Evolutionary conservation across 2,329 filamentous ascomycete species (phyloP), one percentile per base, ranked within the genome.

Genomic region (Pyricularia sp.): DNA sequence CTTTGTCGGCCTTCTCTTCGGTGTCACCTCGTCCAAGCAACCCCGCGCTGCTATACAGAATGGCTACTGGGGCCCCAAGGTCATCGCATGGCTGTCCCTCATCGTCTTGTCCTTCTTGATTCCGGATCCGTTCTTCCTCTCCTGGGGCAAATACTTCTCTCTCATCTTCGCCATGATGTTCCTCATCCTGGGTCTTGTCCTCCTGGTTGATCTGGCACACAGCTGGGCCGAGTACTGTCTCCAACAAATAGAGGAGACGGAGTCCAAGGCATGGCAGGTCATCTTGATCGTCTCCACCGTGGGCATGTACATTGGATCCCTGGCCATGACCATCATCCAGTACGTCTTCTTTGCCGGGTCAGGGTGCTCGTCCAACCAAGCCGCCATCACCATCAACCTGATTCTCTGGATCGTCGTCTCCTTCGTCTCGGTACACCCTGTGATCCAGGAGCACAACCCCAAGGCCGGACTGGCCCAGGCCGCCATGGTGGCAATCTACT

Each of bases 51-150:
- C 88, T 23, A 86, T 99, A 68, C 95, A 99, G 77, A 99, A 99
- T 81, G 95, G 94, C n/a, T 99, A 93, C 80, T 99, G 95, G 95
- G 95, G 94, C 1, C 95, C 95, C 64, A 99, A 99, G 82, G 86
- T 99, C 70, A 87, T 97, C 70, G 88, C 89, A 68, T 99, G 95
- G 95, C 77, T 97, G 66, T 88, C 85, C 17, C 87, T 98, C 73
- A 89, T 98, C 70, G 92, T 97, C 70, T 78, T 97, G 70, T 97
- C 94, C 30, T 99, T 98, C 83, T 88, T 99, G 75, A 97, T 99
- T 69, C 95, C 95, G 20, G 94, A 99, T 76, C 84, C 83, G 31
- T 98, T 99, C 84, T 98, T 97, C 81, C 88, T 97, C 76, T 88
- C 96, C 72, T 99, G 93, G 90, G 95, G 95, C 72, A 96, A 97